Evolutionary conservation across 2,329 filamentous ascomycete species (phyloP), one percentile per base, ranked within the genome.

Genomic region (Aureobasidium melanogenum): DNA sequence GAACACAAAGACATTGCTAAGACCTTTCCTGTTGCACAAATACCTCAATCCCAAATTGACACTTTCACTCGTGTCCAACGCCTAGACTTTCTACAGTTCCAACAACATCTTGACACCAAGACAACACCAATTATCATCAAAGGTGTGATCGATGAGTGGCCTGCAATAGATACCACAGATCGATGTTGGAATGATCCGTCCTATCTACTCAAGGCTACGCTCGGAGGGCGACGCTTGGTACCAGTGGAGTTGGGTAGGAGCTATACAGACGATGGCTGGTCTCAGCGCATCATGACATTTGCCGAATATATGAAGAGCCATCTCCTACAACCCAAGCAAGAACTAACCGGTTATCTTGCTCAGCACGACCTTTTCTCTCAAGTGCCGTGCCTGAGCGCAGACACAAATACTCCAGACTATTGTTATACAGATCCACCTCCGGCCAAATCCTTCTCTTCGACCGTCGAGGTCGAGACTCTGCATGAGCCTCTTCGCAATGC

Each of bases 341-440:
- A 60, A 3, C 60, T 64, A 1, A 84, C 81, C 12, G 90, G 87
- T 14, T 99, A 99, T 72, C 84, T 99, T 47, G 94, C 94, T 9
- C 94, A 99, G 70, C 91, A 97, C 74, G 85, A 93, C 66, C 82
- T 99, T 38, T 87, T 97, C 67, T 74, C 80, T 0, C 94, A 97
- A 70, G 87, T 99, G 14, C 91, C 92, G 0, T 73, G 79, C 1
- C 78, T 99, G 3, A 81, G 86, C 15, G 79, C 82, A 63, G 93
- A 97, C 72, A 89, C 97, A 60, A 75, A 76, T 26, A 80, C 90
- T 14, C 94, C 93, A 0, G 92, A 97, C 72, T 90, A 89, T 71
- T 96, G 90, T 78, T 96, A 88, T 77, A 83, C 86, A 6, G 73
- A 79, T 1, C 87, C 88, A 0, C 32, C 43, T 48, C n/a, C 66